Conservation (phyloP, 108 stramenopile genomes). For the Pseudonitzschia multistriata region DNA sequence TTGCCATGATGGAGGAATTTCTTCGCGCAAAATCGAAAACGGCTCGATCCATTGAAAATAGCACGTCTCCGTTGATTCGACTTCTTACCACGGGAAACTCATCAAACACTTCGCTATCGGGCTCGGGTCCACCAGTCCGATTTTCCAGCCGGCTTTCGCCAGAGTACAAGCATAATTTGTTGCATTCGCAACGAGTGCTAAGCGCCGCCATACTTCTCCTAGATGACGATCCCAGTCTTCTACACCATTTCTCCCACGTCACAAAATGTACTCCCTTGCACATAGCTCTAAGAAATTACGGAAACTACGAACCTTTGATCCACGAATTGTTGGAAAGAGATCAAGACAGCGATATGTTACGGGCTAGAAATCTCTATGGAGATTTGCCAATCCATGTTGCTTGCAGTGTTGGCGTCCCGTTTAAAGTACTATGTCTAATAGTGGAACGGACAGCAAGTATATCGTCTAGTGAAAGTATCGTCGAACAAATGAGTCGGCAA, state of each 20-base stretch:
- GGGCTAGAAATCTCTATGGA: conserved; percentile 28
- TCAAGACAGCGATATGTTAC: conserved; percentile 10
- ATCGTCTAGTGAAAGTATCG: background rate
- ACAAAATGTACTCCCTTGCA: conserved; percentile 42
- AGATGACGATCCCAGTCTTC: conserved; percentile 7
- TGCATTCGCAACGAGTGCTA: conserved; percentile 3
- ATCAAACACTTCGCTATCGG: background rate
- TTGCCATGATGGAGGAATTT: conserved; percentile 24
- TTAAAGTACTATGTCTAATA: conserved; percentile 21
- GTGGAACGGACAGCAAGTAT: conserved; percentile 15
- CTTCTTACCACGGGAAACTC: conserved; percentile 28
- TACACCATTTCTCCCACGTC: background rate
- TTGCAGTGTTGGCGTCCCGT: conserved; percentile 30
- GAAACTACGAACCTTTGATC: conserved; percentile 32
- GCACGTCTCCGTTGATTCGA: conserved; percentile 27
- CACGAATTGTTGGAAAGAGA: conserved; percentile 21
- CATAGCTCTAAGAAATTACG: conserved; percentile 41
- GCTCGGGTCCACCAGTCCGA: background rate
- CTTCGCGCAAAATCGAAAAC: background rate
- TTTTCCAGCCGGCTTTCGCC: background rate
- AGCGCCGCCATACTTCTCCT: conserved; percentile 20
- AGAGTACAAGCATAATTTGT: background rate
- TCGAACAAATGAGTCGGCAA: background rate
- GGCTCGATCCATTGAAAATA: background rate
- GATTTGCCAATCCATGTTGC: conserved; percentile 51